Evolutionary conservation across 2,329 filamentous ascomycete genomes (phyloP), one percentile per base, ranked within the genome.

Genomic region (Coniella vitis): DNA sequence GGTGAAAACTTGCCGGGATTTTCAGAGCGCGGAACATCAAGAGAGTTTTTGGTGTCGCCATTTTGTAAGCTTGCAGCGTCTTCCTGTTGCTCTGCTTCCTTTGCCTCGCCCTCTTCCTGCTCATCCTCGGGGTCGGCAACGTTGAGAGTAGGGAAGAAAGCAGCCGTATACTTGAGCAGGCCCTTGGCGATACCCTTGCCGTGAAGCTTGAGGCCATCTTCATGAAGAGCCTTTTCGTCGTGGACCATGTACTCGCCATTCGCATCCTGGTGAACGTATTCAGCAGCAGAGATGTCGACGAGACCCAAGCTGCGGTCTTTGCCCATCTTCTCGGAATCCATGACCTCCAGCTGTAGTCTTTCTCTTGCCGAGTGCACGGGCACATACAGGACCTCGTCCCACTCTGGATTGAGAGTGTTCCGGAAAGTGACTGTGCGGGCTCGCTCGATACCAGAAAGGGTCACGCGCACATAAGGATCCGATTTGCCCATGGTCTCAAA

Each of bases 401-500:
- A 98, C 46, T 93, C 86, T 2, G 93, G 93, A 63, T 95, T 89
- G 50, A 98, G 80, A 54, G 96, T 94, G 69, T 95, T 98, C 63
- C 89, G 84, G 73, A 93, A 95, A 0, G 91, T 97, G 44, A 98
- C 93, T 2, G 93, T 97, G 50, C 90, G 83, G 9, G 81, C 90
- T 66, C 91, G 95, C 63, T 93, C 86, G 49, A 97, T 83, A 39
- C 93, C 91, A 41, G 90, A 95, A 7, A 96, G 76, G 46, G 96
- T 68, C 1, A 97, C 86, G 37, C 91, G 84, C 19, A 84, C 87
- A 60, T 98, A 98, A 0, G 93, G 89, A 65, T 98, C 94, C 1
- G 93, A 97, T 68, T 97, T 97, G 68, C 93, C 93, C 66, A 98
- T 81, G 2, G 89, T 88, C 68, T 98, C 93, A 46, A 96, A 78